phyloP scores from a whole-genome alignment of 1,139 yeast genomes.

The Blastobotrys raffinosifermentans region DNA sequence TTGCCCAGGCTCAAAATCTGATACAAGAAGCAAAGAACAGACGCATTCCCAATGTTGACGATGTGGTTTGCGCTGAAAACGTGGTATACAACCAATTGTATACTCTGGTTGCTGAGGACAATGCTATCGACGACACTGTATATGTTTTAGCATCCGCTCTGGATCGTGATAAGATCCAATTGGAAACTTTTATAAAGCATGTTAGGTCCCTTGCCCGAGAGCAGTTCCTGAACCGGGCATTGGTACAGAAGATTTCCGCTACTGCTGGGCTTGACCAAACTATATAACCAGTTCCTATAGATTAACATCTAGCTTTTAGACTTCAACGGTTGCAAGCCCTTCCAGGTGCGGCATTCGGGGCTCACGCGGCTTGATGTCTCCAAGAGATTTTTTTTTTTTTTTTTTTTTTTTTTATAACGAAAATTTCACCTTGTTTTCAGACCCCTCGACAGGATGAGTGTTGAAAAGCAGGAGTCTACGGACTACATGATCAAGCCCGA shows the following conservation, averaged over 20 bases:
- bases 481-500: conserved; percentile 80
- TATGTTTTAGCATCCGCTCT: conserved; percentile 54
- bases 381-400: conserved; percentile 4
- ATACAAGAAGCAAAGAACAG: conserved; percentile 28
- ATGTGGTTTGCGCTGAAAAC: conserved; percentile 42
- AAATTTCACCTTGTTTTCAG: conserved; percentile 1
- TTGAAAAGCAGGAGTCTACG: conserved; percentile 26
- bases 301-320: not conserved
- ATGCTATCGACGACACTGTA: conserved; percentile 65
- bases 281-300: not conserved
- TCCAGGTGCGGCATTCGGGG: conserved; percentile 2
- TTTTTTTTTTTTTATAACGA: not conserved
- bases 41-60: conserved; percentile 38
- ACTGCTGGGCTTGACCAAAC: not conserved
- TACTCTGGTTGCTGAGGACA: conserved; percentile 57
- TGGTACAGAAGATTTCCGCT: conserved; percentile 24
- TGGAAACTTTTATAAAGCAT: conserved; percentile 52
- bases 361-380: not conserved
- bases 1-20: conserved; percentile 28
- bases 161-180: conserved; percentile 39
- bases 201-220: conserved; percentile 68
- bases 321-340: not conserved
- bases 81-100: conserved; percentile 53
- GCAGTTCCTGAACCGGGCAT: conserved; percentile 46
- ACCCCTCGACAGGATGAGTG: conserved; percentile 21